Evolutionary conservation across 2,329 filamentous ascomycete species (phyloP).

Genomic region (Gliomastix tumulicola): DNA sequence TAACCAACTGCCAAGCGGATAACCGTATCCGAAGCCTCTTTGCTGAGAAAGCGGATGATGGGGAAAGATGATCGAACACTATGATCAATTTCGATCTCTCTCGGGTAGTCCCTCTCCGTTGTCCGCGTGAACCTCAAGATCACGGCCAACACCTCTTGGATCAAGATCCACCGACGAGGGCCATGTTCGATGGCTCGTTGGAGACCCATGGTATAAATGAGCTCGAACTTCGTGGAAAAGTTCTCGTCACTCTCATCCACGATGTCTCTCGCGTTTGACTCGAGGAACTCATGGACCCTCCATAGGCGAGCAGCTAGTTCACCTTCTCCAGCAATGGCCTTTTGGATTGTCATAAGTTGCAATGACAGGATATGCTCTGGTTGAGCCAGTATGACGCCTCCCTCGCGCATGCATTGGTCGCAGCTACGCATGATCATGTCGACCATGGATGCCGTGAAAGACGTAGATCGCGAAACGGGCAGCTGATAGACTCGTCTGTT

Average conservation of each 20-base stretch:
- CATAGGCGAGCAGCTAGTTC: conserved; percentile 32
- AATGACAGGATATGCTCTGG: conserved; percentile 58
- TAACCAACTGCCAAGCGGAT: conserved; percentile 22
- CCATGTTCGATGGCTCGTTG: conserved; percentile 41
- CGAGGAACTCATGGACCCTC: conserved; percentile 25
- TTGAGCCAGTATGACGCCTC: conserved; percentile 50
- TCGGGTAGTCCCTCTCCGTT: conserved; percentile 20
- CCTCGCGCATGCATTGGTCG: conserved; percentile 27
- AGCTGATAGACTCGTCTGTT: conserved; percentile 44
- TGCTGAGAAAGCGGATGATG: conserved; percentile 36
- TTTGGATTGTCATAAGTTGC: conserved; percentile 50
- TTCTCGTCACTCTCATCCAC: conserved; percentile 59
- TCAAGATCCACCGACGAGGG: conserved; percentile 47
- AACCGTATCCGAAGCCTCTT: conserved; percentile 18
- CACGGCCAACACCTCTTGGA: conserved; percentile 44
- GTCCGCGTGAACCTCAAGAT: conserved; percentile 21
- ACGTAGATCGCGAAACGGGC: conserved; percentile 42
- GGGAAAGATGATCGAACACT: conserved; percentile 35
- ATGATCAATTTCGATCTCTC: conserved; percentile 35
- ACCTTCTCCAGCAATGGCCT: conserved; percentile 15
- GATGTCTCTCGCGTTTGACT: conserved; percentile 38
- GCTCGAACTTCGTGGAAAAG: conserved; percentile 49
- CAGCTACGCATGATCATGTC: neutral
- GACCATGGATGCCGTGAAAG: conserved; percentile 9
- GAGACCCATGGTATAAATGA: conserved; percentile 53